Percentiles rank a stretch among this genome's conserved stretches.
These are phyloP conservation scores for Arachis hypogaea DNA, from an alignment of 306 rosid species.

Conservation along the genomic window DNA sequence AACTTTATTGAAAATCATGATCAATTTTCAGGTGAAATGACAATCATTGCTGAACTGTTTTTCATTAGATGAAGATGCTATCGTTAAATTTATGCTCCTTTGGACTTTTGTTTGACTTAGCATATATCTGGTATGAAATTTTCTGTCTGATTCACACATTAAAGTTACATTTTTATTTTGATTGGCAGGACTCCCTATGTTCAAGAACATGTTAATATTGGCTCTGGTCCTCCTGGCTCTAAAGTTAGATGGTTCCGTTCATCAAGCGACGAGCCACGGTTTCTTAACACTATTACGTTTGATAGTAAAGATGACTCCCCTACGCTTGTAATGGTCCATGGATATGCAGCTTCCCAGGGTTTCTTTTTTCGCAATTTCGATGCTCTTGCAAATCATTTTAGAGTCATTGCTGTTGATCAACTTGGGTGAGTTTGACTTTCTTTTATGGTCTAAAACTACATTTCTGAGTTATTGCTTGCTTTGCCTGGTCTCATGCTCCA, in stretches of 20 bases:
- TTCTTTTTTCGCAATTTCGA: conserved; percentile 94
- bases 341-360: conserved; percentile 91
- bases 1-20: not conserved
- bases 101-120: not conserved
- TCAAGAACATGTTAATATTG: conserved; percentile 87
- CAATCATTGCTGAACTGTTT: not conserved
- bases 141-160: not conserved
- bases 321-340: conserved; percentile 92
- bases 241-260: conserved; percentile 93
- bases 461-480: conserved; percentile 2
- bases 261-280: conserved; percentile 72
- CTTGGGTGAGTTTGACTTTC: conserved; percentile 70
- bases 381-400: conserved; percentile 78
- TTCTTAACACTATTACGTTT: conserved; percentile 79
- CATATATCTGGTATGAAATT: not conserved
- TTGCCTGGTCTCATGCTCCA: conserved; percentile 25
- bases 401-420: conserved; percentile 92
- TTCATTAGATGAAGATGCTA: not conserved
- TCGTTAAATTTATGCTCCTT: not conserved
- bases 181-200: conserved; percentile 78
- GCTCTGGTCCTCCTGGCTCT: conserved; percentile 95
- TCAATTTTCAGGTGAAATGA: not conserved
- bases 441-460: conserved; percentile 14
- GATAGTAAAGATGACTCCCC: conserved; percentile 73
- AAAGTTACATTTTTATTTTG: conserved; percentile 21